These are phyloP conservation scores for Floccularia luteovirens DNA, from an alignment of 768 basidiomycete genomes.

Conservation along the genomic window DNA sequence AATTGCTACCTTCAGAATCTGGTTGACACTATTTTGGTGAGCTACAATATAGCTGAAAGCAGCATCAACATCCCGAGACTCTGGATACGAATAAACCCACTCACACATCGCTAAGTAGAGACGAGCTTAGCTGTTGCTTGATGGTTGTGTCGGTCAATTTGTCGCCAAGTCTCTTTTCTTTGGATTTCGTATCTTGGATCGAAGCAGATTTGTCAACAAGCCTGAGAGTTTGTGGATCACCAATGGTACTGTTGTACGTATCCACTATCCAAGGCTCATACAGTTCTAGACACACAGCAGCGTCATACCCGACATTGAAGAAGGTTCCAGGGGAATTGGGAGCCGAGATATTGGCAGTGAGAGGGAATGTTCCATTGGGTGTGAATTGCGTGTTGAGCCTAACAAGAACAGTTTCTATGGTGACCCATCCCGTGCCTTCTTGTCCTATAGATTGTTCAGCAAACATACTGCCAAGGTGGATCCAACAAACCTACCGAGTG, in stretches of 20 bases:
- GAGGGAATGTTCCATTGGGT: conserved; percentile 20
- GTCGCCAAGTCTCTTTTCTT: conserved; percentile 14
- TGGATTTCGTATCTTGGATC: conserved; percentile 13
- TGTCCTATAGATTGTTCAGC: conserved; percentile 8
- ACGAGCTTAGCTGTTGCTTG: conserved; percentile 19
- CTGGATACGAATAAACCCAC: not conserved
- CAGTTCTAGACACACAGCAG: conserved; percentile 27
- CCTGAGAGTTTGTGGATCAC: conserved; percentile 18
- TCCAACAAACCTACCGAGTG: conserved; percentile 13
- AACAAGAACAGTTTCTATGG: conserved; percentile 25
- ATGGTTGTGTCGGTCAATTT: conserved; percentile 12
- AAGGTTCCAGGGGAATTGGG: conserved; percentile 17
- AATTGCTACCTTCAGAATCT: conserved; percentile 20
- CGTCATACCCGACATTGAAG: conserved; percentile 30
- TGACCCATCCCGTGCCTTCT: conserved; percentile 24
- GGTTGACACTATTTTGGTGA: conserved; percentile 30
- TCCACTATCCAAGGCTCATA: conserved; percentile 35
- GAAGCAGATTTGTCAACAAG: conserved; percentile 22
- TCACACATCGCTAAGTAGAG: conserved; percentile 16
- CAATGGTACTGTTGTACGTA: conserved; percentile 24
- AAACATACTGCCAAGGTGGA: not conserved
- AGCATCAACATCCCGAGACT: not conserved
- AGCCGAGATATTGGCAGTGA: conserved; percentile 9
- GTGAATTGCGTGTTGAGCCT: conserved; percentile 26
- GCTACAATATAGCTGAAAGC: conserved; percentile 17